phyloP scores from a whole-genome alignment of 2,329 filamentous ascomycete genomes.

The Penicillium italicum region DNA sequence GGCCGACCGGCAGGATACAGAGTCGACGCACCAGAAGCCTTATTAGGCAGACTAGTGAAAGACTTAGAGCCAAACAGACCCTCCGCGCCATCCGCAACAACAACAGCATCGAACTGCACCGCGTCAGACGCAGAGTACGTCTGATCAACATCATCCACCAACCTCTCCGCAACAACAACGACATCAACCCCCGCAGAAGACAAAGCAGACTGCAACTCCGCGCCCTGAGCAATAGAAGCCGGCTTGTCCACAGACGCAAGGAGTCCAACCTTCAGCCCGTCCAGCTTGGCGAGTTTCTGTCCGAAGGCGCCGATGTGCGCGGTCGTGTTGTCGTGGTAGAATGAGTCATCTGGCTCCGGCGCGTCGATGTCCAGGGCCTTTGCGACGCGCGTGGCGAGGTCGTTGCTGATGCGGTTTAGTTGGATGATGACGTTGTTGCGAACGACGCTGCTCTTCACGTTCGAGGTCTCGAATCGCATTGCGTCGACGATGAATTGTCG shows the following conservation, averaged over 20 bases:
- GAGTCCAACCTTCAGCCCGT: conserved; percentile 62
- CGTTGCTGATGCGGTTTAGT: conserved; percentile 65
- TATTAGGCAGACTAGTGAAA: conserved; percentile 17
- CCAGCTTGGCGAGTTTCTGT: conserved; percentile 56
- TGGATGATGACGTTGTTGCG: conserved; percentile 65
- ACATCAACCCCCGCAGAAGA: conserved; percentile 50
- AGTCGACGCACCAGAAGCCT: conserved; percentile 47
- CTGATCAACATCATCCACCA: conserved; percentile 54
- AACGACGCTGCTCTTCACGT: conserved; percentile 56
- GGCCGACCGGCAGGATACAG: conserved; percentile 64
- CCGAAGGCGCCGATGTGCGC: conserved; percentile 58
- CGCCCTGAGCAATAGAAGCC: conserved; percentile 50
- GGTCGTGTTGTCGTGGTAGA: conserved; percentile 68
- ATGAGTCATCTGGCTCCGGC: conserved; percentile 58
- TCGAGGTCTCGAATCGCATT: conserved; percentile 66
- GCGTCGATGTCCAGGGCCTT: conserved; percentile 57
- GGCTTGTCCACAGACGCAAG: conserved; percentile 49
- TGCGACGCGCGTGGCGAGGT: conserved; percentile 64
- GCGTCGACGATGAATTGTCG: conserved; percentile 71
- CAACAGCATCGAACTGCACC: conserved; percentile 45
- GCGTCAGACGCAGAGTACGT: conserved; percentile 65
- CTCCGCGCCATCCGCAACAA: conserved; percentile 56
- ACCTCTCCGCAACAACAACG: conserved; percentile 58
- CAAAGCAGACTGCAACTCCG: conserved; percentile 47
- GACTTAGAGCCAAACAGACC: conserved; percentile 46